Evolutionary conservation across 75 land plant genomes (phyloP).

Genomic region (Larix kaempferi): DNA sequence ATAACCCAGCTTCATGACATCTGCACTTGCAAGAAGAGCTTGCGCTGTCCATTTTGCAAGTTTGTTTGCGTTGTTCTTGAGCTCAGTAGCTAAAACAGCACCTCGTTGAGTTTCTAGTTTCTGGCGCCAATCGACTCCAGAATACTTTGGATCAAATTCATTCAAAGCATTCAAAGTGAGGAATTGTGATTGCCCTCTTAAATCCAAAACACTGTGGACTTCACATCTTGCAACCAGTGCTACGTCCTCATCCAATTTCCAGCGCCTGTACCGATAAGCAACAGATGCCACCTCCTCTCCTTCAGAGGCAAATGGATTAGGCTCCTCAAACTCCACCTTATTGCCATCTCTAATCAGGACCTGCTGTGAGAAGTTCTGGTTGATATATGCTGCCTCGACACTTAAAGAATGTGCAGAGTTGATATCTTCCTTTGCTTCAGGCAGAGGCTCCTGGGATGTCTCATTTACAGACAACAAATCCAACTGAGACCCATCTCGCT

Average conservation of each 20-base stretch:
- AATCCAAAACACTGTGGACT: constrained; percentile 80
- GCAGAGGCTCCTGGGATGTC: constrained; percentile 85
- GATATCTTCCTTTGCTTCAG: constrained; percentile 94
- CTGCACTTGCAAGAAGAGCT: constrained; percentile 83
- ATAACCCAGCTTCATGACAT: constrained; percentile 95
- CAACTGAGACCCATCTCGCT: constrained; percentile 87
- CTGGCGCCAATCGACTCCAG: constrained; percentile 99
- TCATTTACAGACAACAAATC: constrained; percentile 88
- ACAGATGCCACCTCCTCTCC: constrained; percentile 93
- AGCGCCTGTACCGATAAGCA: constrained; percentile 84
- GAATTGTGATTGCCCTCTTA: constrained; percentile 61
- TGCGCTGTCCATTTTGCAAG: constrained; percentile 99
- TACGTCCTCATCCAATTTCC: constrained; percentile 92
- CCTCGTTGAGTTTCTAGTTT: constrained; percentile 96
- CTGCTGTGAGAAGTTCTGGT: constrained; percentile 99
- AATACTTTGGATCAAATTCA: constrained; percentile 91
- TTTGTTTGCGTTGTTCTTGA: constrained; percentile 97
- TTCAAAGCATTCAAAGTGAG: constrained; percentile 88
- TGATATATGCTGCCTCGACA: constrained; percentile 92
- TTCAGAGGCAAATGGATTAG: constrained; percentile 87
- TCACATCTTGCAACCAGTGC: constrained; percentile 85
- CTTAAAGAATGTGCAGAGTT: constrained; percentile 84
- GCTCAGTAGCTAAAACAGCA: constrained; percentile 93
- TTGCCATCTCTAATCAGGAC: constrained; percentile 76
- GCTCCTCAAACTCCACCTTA: constrained; percentile 86